Conservation (phyloP, 768 basidiomycete genomes). For the Lactarius vividus region DNA sequence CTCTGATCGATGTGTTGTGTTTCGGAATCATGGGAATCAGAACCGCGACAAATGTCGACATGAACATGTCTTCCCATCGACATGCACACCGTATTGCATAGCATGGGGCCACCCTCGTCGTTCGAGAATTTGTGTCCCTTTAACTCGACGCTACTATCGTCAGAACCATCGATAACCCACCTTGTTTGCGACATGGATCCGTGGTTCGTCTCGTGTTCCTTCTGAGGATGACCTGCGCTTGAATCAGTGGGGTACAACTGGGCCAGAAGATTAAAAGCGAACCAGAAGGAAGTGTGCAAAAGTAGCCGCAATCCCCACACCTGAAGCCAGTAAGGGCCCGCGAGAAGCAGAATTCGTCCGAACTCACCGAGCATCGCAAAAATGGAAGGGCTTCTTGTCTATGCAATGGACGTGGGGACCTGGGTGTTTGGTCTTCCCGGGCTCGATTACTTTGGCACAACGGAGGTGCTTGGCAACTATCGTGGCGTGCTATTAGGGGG, state of each 20-base stretch:
- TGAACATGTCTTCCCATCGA: constrained; percentile 56
- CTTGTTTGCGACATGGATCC: constrained; percentile 58
- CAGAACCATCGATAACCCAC: constrained; percentile 55
- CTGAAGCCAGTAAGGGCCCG: constrained; percentile 31
- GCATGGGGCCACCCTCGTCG: constrained; percentile 58
- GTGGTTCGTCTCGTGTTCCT: constrained; percentile 59
- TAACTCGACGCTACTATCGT: constrained; percentile 50
- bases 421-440: constrained; percentile 41
- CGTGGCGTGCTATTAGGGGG: background rate
- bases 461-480: constrained; percentile 48
- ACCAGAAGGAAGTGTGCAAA: constrained; percentile 56
- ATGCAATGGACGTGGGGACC: constrained; percentile 50
- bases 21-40: constrained; percentile 43
- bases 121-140: constrained; percentile 52
- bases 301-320: constrained; percentile 54
- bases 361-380: constrained; percentile 47
- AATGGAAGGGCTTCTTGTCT: constrained; percentile 48
- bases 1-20: constrained; percentile 43
- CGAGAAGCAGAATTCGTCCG: background rate
- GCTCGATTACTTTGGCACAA: constrained; percentile 46
- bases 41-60: constrained; percentile 51
- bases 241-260: background rate
- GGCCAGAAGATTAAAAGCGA: background rate
- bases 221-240: constrained; percentile 49
- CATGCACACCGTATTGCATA: constrained; percentile 54